These are phyloP conservation scores for Cercospora sp. DNA, from an alignment of 2,329 filamentous ascomycete species.

Conservation along the genomic window DNA sequence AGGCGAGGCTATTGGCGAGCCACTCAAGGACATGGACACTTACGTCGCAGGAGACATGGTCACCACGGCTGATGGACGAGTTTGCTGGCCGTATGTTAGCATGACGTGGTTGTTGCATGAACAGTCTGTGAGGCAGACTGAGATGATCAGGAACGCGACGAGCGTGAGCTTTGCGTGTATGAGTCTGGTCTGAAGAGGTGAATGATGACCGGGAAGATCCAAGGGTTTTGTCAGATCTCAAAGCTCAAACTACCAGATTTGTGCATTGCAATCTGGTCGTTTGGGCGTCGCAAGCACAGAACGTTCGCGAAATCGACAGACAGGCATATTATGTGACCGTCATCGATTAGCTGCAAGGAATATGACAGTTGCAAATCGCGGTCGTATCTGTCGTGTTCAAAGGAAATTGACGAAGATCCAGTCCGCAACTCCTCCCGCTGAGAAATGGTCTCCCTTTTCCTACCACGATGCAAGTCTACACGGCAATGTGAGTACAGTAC, in stretches of 20 bases:
- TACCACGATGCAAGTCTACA: too few relatives aligned
- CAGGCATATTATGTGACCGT: not conserved
- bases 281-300: not conserved
- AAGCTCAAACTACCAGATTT: not conserved
- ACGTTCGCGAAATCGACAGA: not conserved
- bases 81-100: constrained; percentile 64
- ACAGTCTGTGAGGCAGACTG: constrained; percentile 29
- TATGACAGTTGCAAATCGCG: not conserved
- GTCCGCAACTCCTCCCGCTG: not conserved
- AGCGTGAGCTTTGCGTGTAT: constrained; percentile 59
- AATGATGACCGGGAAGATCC: not conserved
- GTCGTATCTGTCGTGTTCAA: not conserved
- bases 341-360: not conserved
- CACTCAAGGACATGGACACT: constrained; percentile 54
- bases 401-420: not conserved
- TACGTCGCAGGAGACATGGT: constrained; percentile 65
- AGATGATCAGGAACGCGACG: constrained; percentile 31
- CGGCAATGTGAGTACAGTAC: too few relatives aligned
- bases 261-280: not conserved
- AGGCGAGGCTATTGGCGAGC: constrained; percentile 55
- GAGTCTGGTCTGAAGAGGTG: constrained; percentile 26
- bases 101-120: constrained; percentile 55
- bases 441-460: too few relatives aligned
- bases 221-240: not conserved
- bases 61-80: constrained; percentile 57